Evolutionary conservation across 2,329 filamentous ascomycete genomes (phyloP).

Genomic region (Calonectria multiphialidica): DNA sequence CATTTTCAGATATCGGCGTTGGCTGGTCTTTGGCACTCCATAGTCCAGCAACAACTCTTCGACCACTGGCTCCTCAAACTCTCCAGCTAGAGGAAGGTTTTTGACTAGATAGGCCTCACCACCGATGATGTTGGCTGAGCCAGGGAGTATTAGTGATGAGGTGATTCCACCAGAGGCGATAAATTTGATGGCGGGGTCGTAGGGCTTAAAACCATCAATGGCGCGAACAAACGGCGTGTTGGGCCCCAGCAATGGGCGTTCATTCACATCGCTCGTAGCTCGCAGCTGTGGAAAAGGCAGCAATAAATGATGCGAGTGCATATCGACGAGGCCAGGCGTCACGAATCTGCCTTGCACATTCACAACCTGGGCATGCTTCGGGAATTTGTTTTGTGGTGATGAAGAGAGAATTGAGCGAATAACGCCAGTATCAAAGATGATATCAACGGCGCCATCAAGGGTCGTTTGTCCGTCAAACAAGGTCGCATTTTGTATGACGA

Average conservation of each 20-base stretch:
- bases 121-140: conserved; percentile 58
- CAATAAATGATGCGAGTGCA: conserved; percentile 10
- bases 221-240: conserved; percentile 3
- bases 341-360: neutral
- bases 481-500: neutral
- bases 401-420: neutral
- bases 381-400: neutral
- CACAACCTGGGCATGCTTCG: neutral
- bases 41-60: conserved; percentile 57
- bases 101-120: conserved; percentile 58
- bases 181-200: conserved; percentile 1
- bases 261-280: neutral
- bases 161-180: conserved; percentile 53
- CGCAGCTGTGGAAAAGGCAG: neutral
- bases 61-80: conserved; percentile 51
- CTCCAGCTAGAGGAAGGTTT: conserved; percentile 51
- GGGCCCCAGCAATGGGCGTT: neutral
- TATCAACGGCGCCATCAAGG: neutral
- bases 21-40: conserved; percentile 47
- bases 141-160: conserved; percentile 58
- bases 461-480: conserved; percentile 1
- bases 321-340: conserved; percentile 11
- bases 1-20: conserved; percentile 58
- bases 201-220: conserved; percentile 11
- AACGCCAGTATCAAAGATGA: neutral